Evolutionary conservation across 225 moss, liverwort and hornwort species (phyloP).

Genomic region (Thuidium tamariscinum): DNA sequence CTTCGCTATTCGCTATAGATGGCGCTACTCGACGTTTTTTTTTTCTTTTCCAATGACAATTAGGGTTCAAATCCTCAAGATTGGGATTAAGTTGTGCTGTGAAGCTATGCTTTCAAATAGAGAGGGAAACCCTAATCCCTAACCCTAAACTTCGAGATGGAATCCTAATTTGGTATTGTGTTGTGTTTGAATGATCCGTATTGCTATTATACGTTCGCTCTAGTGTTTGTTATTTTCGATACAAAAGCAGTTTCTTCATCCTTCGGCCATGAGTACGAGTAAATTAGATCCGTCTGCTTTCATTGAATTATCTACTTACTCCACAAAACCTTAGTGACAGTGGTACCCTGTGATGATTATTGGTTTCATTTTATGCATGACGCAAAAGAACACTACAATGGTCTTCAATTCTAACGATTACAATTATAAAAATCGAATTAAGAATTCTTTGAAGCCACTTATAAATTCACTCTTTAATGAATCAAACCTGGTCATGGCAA

Average conservation of each 20-base stretch:
- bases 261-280: background rate
- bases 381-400: background rate
- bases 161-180: background rate
- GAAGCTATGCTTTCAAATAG: background rate
- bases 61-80: background rate
- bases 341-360: background rate
- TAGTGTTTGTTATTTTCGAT: background rate
- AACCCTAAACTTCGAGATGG: no score
- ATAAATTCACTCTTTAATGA: background rate
- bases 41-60: background rate
- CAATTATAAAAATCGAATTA: no score
- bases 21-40: background rate
- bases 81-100: background rate
- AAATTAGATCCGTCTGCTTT: background rate
- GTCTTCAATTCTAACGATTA: background rate
- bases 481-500: background rate
- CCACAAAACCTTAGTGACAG: background rate
- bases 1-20: background rate
- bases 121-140: background rate
- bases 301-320: background rate
- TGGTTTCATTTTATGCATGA: background rate
- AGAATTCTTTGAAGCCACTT: background rate
- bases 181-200: background rate
- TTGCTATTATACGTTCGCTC: background rate
- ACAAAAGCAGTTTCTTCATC: background rate